Evolutionary conservation across 768 basidiomycete genomes (phyloP).

Genomic region (Agrocybe pediades): DNA sequence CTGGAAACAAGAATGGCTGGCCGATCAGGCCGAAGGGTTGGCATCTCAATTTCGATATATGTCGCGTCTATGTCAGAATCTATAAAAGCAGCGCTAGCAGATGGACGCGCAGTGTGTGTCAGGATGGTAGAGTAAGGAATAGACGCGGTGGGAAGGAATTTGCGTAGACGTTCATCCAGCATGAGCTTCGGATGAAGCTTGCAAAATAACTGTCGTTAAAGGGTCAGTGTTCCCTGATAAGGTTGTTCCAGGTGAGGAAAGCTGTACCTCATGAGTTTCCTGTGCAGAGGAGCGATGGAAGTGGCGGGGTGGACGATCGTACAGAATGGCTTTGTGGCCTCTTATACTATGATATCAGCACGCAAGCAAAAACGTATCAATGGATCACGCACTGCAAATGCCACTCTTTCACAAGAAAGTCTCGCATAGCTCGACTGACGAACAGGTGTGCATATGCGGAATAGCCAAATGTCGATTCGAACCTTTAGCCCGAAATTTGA

Average conservation of each 20-base stretch:
- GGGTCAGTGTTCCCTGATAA: background rate
- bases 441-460: conserved; percentile 89
- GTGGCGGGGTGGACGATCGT: conserved; percentile 88
- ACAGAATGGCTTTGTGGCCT: conserved; percentile 75
- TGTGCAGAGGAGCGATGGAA: conserved; percentile 73
- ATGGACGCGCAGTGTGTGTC: conserved; percentile 40
- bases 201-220: conserved; percentile 46
- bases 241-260: background rate
- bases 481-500: conserved; percentile 63
- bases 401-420: conserved; percentile 72
- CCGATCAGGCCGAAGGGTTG: conserved; percentile 65
- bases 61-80: conserved; percentile 28
- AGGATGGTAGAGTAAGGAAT: conserved; percentile 64
- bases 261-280: conserved; percentile 74
- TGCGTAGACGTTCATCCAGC: conserved; percentile 31
- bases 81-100: conserved; percentile 12
- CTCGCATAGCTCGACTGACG: conserved; percentile 87
- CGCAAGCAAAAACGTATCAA: too few species aligned
- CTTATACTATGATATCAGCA: conserved; percentile 40
- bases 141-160: conserved; percentile 55
- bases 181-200: conserved; percentile 43
- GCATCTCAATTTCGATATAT: conserved; percentile 37
- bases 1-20: conserved; percentile 89
- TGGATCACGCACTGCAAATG: conserved; percentile 71
- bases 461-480: conserved; percentile 81